These are phyloP conservation scores for Penicillium fimorum DNA, from an alignment of 495 filamentous ascomycete species.

Conservation along the genomic window DNA sequence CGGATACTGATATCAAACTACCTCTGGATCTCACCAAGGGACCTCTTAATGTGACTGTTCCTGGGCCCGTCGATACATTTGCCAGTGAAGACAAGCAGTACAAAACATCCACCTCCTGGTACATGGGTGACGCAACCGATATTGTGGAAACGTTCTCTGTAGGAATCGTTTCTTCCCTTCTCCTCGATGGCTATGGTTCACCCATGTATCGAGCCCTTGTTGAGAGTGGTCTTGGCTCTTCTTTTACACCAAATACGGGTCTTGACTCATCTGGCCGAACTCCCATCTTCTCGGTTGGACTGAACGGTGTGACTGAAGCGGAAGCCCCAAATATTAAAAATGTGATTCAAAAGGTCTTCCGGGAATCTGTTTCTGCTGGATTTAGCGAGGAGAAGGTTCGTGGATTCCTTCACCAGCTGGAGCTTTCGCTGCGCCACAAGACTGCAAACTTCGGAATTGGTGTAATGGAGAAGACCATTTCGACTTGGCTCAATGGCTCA, in stretches of 20 bases:
- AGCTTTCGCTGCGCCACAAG: conserved; percentile 88
- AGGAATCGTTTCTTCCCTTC: conserved; percentile 71
- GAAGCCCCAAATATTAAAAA: conserved; percentile 75
- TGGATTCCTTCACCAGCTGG: conserved; percentile 89
- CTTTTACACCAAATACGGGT: conserved; percentile 92
- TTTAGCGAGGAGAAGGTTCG: conserved; percentile 89
- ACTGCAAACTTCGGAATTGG: conserved; percentile 91
- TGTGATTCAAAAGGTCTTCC: conserved; percentile 65
- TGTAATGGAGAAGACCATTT: conserved; percentile 80
- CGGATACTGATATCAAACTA: conserved; percentile 68
- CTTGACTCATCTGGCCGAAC: conserved; percentile 73
- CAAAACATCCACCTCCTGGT: conserved; percentile 92
- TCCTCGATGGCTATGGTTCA: conserved; percentile 92
- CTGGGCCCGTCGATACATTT: conserved; percentile 85
- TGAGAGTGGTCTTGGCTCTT: conserved; percentile 84
- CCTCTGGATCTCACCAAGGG: conserved; percentile 71
- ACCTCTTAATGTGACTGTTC: conserved; percentile 64
- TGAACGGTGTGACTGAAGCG: conserved; percentile 78
- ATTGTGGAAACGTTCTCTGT: conserved; percentile 84
- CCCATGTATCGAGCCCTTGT: conserved; percentile 89
- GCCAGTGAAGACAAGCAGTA: conserved; percentile 80
- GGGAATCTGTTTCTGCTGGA: conserved; percentile 63
- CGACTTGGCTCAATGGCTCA: conserved; percentile 90
- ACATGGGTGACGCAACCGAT: conserved; percentile 77
- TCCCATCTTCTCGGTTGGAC: conserved; percentile 84